These are phyloP conservation scores for Entomortierella chlamydospora DNA, from an alignment of 192 early-diverging fungal species.

Conservation along the genomic window DNA sequence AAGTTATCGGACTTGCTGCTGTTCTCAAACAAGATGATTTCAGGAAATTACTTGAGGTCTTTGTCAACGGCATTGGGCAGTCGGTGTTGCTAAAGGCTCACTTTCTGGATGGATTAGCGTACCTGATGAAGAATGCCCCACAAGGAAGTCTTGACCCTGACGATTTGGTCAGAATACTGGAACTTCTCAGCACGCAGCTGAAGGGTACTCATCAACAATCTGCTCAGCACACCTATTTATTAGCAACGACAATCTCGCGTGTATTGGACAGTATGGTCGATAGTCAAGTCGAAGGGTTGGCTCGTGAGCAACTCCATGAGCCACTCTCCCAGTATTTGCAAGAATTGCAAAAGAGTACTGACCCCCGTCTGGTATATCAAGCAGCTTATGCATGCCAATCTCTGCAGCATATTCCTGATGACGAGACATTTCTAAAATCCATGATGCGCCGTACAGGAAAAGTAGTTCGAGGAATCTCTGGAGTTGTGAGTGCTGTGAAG, in stretches of 20 bases:
- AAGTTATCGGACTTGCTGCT: no score
- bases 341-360: background rate
- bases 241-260: background rate
- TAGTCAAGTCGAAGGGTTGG: background rate
- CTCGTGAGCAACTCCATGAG: background rate
- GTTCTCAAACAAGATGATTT: background rate
- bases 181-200: background rate
- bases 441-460: background rate
- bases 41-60: background rate
- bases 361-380: conserved; percentile 5
- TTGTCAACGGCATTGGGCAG: conserved; percentile 2
- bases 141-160: background rate
- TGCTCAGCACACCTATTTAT: background rate
- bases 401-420: background rate
- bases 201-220: conserved; percentile 4
- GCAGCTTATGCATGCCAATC: conserved; percentile 4
- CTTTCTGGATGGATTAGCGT: background rate
- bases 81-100: background rate
- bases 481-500: conserved; percentile 1
- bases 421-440: background rate
- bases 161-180: conserved; percentile 5
- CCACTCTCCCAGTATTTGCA: background rate
- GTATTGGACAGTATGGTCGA: conserved; percentile 10
- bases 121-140: background rate
- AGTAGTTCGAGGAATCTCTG: background rate